A percentile compares a stretch with the other conserved stretches of the same genome.
phyloP scores from a whole-genome alignment of 805 yeast species.

The Cyberlindnera mrakii region DNA sequence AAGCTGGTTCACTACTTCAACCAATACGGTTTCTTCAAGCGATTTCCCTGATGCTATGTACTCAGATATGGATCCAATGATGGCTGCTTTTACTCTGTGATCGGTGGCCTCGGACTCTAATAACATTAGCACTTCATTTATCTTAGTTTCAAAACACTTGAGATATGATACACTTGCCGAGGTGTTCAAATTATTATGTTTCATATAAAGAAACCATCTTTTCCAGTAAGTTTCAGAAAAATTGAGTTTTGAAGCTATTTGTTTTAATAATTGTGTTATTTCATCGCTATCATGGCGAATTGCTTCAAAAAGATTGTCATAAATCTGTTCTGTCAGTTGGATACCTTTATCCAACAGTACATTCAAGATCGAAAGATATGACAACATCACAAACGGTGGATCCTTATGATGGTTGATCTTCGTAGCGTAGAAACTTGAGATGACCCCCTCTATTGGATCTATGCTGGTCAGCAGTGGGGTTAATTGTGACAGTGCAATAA shows the following conservation, averaged over 20 bases:
- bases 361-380: conserved; percentile 22
- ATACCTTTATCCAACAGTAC: conserved; percentile 4
- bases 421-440: conserved; percentile 7
- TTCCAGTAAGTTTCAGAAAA: conserved; percentile 8
- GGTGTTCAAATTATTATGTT: conserved; percentile 31
- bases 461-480: conserved; percentile 7
- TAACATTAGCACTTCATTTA: conserved; percentile 7
- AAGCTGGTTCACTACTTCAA: conserved; percentile 33
- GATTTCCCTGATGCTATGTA: conserved; percentile 2
- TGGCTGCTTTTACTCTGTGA: conserved; percentile 10
- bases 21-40: conserved; percentile 1
- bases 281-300: conserved; percentile 15
- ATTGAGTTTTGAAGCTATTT: conserved; percentile 10
- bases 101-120: conserved; percentile 21
- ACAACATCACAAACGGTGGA: conserved; percentile 15
- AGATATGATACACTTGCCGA: conserved; percentile 32
- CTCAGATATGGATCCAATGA: conserved; percentile 14
- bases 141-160: conserved; percentile 4
- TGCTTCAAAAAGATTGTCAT: conserved; percentile 18
- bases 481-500: conserved; percentile 18
- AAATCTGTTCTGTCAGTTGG: conserved; percentile 1
- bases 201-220: conserved; percentile 33
- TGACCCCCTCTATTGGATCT: not conserved
- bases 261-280: conserved; percentile 3
- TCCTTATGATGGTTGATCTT: conserved; percentile 20